Evolutionary conservation across 371 early-diverging fungal genomes (phyloP).

Genomic region (Homolaphlyctis polyrhiza): DNA sequence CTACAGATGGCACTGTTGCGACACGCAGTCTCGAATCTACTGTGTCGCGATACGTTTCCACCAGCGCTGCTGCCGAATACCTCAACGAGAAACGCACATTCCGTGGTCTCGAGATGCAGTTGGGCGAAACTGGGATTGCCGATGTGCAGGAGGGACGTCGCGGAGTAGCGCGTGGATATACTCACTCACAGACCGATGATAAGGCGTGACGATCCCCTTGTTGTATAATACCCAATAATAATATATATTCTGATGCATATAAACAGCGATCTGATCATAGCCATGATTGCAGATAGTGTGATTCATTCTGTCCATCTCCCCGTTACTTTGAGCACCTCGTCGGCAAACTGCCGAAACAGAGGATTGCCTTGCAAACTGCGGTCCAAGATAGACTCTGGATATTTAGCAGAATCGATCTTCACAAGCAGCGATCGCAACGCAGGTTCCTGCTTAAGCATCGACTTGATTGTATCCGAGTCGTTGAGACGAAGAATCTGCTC

Average conservation of each 20-base stretch:
- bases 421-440: not conserved
- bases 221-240: no score
- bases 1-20: constrained; percentile 22
- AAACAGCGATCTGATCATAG: no score
- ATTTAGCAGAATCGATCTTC: not conserved
- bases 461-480: not conserved
- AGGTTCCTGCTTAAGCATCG: not conserved
- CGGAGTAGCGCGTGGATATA: constrained; percentile 85
- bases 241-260: no score
- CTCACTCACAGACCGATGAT: no score
- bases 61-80: constrained; percentile 73
- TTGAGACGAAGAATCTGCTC: not conserved
- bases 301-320: no score
- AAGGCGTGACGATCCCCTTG: no score
- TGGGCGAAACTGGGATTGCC: constrained; percentile 60
- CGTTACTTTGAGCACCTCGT: not conserved
- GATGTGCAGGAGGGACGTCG: constrained; percentile 71
- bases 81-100: constrained; percentile 64
- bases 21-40: constrained; percentile 52
- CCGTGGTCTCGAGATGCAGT: constrained; percentile 70
- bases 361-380: not conserved
- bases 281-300: no score
- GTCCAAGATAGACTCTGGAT: not conserved
- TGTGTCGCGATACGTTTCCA: constrained; percentile 52
- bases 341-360: not conserved